Base-by-base conservation (phyloP, 73 alveolate genomes). In the Durusdinium trenchii region DNA sequence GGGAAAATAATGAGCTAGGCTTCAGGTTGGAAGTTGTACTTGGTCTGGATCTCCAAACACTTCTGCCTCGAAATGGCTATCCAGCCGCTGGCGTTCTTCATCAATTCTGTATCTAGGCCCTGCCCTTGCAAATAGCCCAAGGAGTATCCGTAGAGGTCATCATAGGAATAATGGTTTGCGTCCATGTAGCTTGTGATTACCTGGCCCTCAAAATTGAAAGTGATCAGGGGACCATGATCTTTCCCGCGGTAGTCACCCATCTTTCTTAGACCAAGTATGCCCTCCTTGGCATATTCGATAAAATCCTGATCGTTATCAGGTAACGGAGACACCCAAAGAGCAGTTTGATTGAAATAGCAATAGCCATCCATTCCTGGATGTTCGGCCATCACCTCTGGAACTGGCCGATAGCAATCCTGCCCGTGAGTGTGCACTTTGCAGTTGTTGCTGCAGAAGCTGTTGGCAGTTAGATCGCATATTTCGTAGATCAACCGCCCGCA, bases 331-430 rank as follows among this genome's bases (percentile, higher is more conserved):
- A 84, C 94, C 94, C 94, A 84, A 36, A 84, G 51, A 40, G 76
- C 94, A 6, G 94, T 84, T 36, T 23, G 51, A 75, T 84, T 84
- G 76, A 84, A 84, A 36, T 84, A 84, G 45, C 96, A 89, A 30
- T 89, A 89, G 36, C 96, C 96, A 62, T 87, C 96, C 35, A 60
- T 69, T 42, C 85, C 85, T 1, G 96, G 96, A 45, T 87, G 96
- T 26, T 87, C 96, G 10, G 96, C 96, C 96, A 87, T 61, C 26
- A 87, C 96, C 14, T 62, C 64, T 18, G 96, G 78, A n/a, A 87
- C 62, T 3, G 96, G 96, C 40, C 85, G 67, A 45, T 87, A 87
- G 50, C 96, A 87, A 36, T 87, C 96, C 40, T 87, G 23, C 18
- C 96, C 85, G 52, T 87, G 84, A 18, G 96, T 87, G 51, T 87